Percentiles rank a stretch among this genome's conserved stretches.
These are phyloP conservation scores for Boletus vermiculosoides DNA, from an alignment of 768 basidiomycete species.

Conservation along the genomic window DNA sequence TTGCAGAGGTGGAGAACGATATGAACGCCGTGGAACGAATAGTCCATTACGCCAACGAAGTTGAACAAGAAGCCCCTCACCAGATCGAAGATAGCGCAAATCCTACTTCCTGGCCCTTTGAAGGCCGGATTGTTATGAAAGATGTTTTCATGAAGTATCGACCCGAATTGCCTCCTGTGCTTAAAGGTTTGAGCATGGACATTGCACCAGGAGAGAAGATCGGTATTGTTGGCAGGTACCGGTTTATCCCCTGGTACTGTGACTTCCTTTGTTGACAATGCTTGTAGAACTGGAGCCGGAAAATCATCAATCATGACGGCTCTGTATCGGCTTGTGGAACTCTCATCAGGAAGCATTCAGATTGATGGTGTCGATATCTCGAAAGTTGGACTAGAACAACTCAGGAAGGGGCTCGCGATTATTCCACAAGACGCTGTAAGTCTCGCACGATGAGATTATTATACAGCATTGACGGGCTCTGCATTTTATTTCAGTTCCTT, in stretches of 20 bases:
- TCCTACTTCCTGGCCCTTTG: conserved; percentile 65
- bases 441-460: not conserved
- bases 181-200: conserved; percentile 77
- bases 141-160: conserved; percentile 80
- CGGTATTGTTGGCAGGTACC: conserved; percentile 74
- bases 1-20: conserved; percentile 87
- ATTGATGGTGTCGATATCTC: conserved; percentile 87
- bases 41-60: conserved; percentile 71
- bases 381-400: conserved; percentile 70
- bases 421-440: conserved; percentile 71
- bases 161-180: conserved; percentile 81
- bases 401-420: conserved; percentile 68
- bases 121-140: conserved; percentile 72
- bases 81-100: conserved; percentile 60
- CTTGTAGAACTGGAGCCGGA: conserved; percentile 72
- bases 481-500: conserved; percentile 33
- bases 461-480: not conserved
- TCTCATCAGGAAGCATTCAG: conserved; percentile 66
- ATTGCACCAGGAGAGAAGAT: conserved; percentile 83
- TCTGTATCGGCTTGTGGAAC: conserved; percentile 82
- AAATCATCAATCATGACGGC: conserved; percentile 90
- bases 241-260: conserved; percentile 12
- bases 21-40: conserved; percentile 92
- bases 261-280: not conserved
- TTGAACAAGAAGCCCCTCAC: conserved; percentile 82